Base-by-base conservation (phyloP, 2,329 filamentous ascomycete species). In the Fusarium sp. region DNA sequence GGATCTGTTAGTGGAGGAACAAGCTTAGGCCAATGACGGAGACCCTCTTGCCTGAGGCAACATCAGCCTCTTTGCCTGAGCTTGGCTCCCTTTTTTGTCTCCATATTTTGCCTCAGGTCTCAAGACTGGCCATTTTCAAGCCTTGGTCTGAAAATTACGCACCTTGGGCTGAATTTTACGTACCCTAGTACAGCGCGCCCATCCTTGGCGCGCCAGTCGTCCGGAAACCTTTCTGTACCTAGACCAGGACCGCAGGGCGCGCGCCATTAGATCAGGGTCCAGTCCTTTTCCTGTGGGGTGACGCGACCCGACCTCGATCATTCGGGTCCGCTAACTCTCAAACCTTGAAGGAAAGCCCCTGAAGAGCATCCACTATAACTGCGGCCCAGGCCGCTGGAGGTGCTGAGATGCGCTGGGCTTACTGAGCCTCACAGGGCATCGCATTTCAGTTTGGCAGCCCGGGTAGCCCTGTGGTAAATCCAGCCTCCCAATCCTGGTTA, bases 11-110 rank as follows among this genome's bases (percentile, higher is more conserved):
- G 70, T 53, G 68, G 49, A 70, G 61, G 64, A 56, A 71, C 63
- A 61, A 65, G 57, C 67, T 74, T 57, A 62, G 60, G 32, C 67
- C 67, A 60, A 67, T 70, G 71, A 70, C 44, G 52, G 64, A 25
- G n/a, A 42, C 8, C 49, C 24, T 29, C 27, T 4, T 76, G 78
- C 78, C 78, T 79, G 55, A 80, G 78, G 78, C 78, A 75, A 42
- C 40, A 27, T 32, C 25, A 41, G 37, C 27, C 16, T 34, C 18
- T 42, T 53, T 25, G 9, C 18, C 29, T 34, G 32, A 37, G 18
- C 12, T 27, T 53, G 24, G 32, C 40, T 57, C 58, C 42, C 34
- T 67, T 70, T 70, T 62, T 49, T 67, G 45, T 30, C 53, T 27
- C 42, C 29, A 47, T 20, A 46, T 69, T 48, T 24, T 74, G 70